phyloP scores from a whole-genome alignment of 73 alveolate species.

The Tetrahymena thermophila region DNA sequence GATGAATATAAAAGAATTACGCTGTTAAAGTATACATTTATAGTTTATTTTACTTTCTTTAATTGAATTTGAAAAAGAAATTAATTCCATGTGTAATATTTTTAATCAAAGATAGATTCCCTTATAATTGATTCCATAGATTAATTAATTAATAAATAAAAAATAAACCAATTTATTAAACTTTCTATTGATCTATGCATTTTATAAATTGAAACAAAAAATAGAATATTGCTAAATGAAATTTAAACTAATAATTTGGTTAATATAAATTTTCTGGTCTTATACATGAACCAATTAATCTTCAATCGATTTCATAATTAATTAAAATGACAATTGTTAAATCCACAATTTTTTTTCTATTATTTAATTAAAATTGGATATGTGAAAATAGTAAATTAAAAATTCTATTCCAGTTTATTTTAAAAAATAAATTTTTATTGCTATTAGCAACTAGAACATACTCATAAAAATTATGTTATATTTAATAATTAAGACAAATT shows the following conservation, averaged over 20 bases:
- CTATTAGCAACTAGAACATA: not conserved
- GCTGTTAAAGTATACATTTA: not conserved
- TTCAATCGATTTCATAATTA: not conserved
- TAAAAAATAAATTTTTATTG: no score
- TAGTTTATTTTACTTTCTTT: not conserved
- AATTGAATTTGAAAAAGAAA: no score
- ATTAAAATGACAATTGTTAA: not conserved
- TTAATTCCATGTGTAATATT: not conserved
- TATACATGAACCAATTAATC: not conserved
- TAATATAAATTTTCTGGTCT: no score
- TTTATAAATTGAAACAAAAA: no score
- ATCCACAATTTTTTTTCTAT: not conserved
- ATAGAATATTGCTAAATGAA: no score
- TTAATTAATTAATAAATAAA: no score
- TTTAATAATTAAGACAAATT: not conserved
- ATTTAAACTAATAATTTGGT: no score
- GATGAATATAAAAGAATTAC: not conserved
- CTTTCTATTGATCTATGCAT: no score
- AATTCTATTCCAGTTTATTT: not conserved
- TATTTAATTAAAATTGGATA: not conserved
- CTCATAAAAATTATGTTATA: not conserved
- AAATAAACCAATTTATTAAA: no score
- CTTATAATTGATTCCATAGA: no score
- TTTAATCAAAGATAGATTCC: no score
- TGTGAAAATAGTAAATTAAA: not conserved